Base-by-base conservation (phyloP, 2,329 filamentous ascomycete species). In the Claviceps capensis region DNA sequence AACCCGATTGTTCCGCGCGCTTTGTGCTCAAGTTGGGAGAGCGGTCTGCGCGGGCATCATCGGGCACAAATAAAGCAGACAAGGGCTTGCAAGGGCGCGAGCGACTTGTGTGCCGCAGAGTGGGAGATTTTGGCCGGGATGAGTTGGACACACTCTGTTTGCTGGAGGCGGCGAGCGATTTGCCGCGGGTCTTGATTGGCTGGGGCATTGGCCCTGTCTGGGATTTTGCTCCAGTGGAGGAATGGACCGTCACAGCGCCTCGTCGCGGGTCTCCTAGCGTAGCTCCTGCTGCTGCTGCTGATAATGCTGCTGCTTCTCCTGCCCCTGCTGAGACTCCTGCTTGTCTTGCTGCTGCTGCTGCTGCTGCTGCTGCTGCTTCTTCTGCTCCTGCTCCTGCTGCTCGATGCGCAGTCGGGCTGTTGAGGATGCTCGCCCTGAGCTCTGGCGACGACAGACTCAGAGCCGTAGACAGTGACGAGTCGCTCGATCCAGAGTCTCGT, bases 381-480 rank as follows among this genome's bases (percentile, higher is more conserved):
- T 23, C 47, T 30, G 13, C 34, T 37, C 34, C 36, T 16, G 37
- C 45, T 42, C 38, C 41, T 51, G 41, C 46, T 51, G 47, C 50
- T 42, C 38, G 49, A 30, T 34, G 30, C 9, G 53, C 42, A 17
- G 46, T 49, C 49, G 47, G 50, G 49, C 49, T 52, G 36, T 22
- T 42, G 49, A 53, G 53, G 23, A 51, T 52, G 49, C 57, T 55
- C 37, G 60, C 56, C 57, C 64, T 66, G 50, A 57, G 62, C 51
- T 68, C 66, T 30, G 68, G 69, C 49, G 69, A 70, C 46, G 68
- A 67, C 49, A 71, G 59, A 57, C 64, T 70, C 63, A 65, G 61
- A 44, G 61, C 62, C 17, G 68, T 67, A 17, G 69, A 71, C 26
- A 72, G 64, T n/a, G 69, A 71, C 19, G 69, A 72, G 57, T 70